Percentiles rank a stretch among this genome's conserved stretches.
phyloP scores from a whole-genome alignment of 2,329 filamentous ascomycete genomes.

The Fusarium pseudonygamai region DNA sequence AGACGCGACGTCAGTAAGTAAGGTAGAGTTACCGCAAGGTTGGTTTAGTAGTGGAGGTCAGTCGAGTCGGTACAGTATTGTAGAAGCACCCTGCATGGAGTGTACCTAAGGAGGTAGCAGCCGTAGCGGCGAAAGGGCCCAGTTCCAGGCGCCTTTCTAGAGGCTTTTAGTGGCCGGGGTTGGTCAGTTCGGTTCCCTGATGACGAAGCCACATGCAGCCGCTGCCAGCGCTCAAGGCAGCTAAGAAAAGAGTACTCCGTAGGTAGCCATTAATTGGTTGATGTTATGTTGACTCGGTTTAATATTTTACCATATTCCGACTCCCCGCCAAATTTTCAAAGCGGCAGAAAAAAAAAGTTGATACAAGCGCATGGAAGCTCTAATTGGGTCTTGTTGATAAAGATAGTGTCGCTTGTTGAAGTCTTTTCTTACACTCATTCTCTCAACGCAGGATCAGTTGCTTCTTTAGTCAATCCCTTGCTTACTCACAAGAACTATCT shows the following conservation, averaged over 20 bases:
- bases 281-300: neutral
- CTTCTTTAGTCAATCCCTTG: neutral
- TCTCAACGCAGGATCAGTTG: neutral
- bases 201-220: constrained; percentile 41
- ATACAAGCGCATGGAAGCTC: constrained; percentile 20
- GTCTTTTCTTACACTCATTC: neutral
- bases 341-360: constrained; percentile 44
- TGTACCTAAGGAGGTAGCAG: constrained; percentile 11
- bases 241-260: neutral
- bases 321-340: constrained; percentile 48
- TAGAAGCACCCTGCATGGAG: neutral
- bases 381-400: constrained; percentile 23
- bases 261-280: constrained; percentile 19
- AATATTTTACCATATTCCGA: constrained; percentile 16
- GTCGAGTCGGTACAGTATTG: neutral
- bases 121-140: constrained; percentile 12
- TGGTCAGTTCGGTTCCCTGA: constrained; percentile 30
- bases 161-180: constrained; percentile 38
- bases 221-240: neutral
- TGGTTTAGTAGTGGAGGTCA: neutral
- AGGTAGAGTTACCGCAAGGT: constrained; percentile 4
- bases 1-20: constrained; percentile 31
- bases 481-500: neutral
- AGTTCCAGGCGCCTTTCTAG: constrained; percentile 20
- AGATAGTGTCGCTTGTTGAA: constrained; percentile 18